These are phyloP conservation scores for Septoria linicola DNA, from an alignment of 2,329 filamentous ascomycete species.

Conservation along the genomic window DNA sequence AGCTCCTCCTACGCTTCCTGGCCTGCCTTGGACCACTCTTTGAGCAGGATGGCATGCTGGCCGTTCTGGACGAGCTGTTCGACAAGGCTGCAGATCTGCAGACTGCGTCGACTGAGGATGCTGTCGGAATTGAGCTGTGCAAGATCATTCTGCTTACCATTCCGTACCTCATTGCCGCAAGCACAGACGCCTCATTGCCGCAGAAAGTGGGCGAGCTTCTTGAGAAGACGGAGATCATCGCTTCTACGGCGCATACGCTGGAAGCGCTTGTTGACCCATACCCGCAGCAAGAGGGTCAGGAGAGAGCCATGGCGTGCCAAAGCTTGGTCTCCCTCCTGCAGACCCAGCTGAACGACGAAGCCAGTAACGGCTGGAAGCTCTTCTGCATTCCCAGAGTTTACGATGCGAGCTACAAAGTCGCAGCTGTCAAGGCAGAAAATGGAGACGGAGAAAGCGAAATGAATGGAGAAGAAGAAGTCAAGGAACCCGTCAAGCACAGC, in stretches of 20 bases:
- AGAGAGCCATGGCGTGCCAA: conserved; percentile 62
- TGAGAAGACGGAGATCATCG: conserved; percentile 93
- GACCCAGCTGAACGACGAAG: conserved; percentile 77
- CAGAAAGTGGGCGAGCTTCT: conserved; percentile 75
- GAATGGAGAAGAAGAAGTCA: conserved; percentile 60
- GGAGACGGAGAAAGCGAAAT: conserved; percentile 34
- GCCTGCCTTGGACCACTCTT: conserved; percentile 80
- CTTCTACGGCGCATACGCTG: conserved; percentile 79
- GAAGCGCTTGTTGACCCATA: conserved; percentile 87
- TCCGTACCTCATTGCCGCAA: conserved; percentile 79
- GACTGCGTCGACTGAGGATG: conserved; percentile 88
- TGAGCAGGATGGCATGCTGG: conserved; percentile 81
- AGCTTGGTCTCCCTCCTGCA: conserved; percentile 81
- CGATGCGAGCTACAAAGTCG: conserved; percentile 38
- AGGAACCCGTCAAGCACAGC: conserved; percentile 59
- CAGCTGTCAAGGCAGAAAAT: conserved; percentile 18
- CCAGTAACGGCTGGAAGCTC: conserved; percentile 71
- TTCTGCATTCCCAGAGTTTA: conserved; percentile 60
- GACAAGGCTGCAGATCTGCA: conserved; percentile 87
- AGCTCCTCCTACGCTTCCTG: conserved; percentile 84
- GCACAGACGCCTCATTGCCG: conserved; percentile 60
- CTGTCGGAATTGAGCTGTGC: conserved; percentile 76
- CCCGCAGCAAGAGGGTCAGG: conserved; percentile 56
- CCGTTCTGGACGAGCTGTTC: conserved; percentile 86
- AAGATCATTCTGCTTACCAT: conserved; percentile 96